Base-by-base conservation (phyloP, 2,329 filamentous ascomycete species). In the Helicocarpus griseus region DNA sequence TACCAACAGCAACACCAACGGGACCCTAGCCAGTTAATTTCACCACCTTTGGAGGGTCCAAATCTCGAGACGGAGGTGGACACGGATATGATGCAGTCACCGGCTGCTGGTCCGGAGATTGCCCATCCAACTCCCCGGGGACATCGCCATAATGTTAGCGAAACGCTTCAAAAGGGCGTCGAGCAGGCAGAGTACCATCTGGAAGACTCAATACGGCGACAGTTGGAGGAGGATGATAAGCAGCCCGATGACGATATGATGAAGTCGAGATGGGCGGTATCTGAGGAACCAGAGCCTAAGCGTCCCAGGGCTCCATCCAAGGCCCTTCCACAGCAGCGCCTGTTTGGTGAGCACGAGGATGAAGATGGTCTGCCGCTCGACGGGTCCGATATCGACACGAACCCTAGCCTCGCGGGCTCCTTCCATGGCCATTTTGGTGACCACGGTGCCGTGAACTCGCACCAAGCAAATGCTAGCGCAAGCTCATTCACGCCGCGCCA, bases 151-250 rank as follows among this genome's bases (percentile, higher is more conserved):
- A 89, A 89, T 58, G 77, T 87, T 38, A 89, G 85, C 61, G 79
- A 83, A 56, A 87, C 82, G 43, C 76, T 95, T 22, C 89, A 95
- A 65, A 85, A 84, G 55, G 89, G 93, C 58, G 85, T 94, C 51
- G 85, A 93, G 47, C 86, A 90, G 62, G 85, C 87, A 4, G 87
- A 95, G 61, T 91, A 93, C 62, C 87, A 91, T 60, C 69, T 93
- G 55, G 87, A 90, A 63, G 82, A 89, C 63, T 83, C 87, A 54
- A 82, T 90, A 55, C 82, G 87, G 48, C 83, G 85, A 50, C 85
- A 91, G 61, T 74, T 91, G 46, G 85, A 90, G 54, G 85, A 89
- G 58, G 84, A 86, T 51, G 86, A 88, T 58, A 55, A 59, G 14
- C 57, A 63, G 0, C 57, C 64, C 46, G 57, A 59, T 41, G 60